Base-by-base conservation (phyloP, 1,139 yeast genomes). In the Lodderomyces orthopsilosis region DNA sequence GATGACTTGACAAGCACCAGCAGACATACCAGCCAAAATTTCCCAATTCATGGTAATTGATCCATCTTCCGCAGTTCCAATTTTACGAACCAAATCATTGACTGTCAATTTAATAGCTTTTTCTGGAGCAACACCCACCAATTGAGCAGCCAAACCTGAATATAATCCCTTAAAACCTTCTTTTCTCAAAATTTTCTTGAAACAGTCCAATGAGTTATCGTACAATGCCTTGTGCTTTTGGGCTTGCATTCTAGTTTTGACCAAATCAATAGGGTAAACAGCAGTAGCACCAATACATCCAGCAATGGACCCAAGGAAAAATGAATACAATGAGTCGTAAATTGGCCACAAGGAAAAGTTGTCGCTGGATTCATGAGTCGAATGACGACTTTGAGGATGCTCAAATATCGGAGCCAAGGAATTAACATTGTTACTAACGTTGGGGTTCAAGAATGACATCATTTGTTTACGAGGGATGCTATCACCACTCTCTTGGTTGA, bases 281-380 rank as follows among this genome's bases (percentile, higher is more conserved):
- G 86, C 90, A 8, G 97, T 88, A 21, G 98, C 98, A 53, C 98
- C 98, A 65, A 93, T 83, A 59, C 97, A 95, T 48, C 98, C 98
- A 28, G 98, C 98, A 43, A 91, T 75, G 3, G 97, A 90, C 23
- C 98, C 98, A 49, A 93, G 72, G 40, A 87, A 71, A 65, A 93
- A 93, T 48, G 95, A 90, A 66, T 91, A 89, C 43, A 84, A 75
- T 3, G 96, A 88, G 59, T 88, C 95, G 58, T 89, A 85, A 44
- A 93, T 74, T 30, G 77, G 77, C 75, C 75, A 71, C 48, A 72
- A 66, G 9, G 74, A 66, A 49, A 72, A 72, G 55, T 71, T 73
- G 51, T 72, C 77, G 33, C 55, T 56, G 34, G 56, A 56, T 37
- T 64, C 58, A 17, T 59, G 58, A 36, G 57, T 57, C 12, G 52